Evolutionary conservation across 2,329 filamentous ascomycete genomes (phyloP), one percentile per base, ranked within the genome.

Genomic region (Colletotrichum viniferum): DNA sequence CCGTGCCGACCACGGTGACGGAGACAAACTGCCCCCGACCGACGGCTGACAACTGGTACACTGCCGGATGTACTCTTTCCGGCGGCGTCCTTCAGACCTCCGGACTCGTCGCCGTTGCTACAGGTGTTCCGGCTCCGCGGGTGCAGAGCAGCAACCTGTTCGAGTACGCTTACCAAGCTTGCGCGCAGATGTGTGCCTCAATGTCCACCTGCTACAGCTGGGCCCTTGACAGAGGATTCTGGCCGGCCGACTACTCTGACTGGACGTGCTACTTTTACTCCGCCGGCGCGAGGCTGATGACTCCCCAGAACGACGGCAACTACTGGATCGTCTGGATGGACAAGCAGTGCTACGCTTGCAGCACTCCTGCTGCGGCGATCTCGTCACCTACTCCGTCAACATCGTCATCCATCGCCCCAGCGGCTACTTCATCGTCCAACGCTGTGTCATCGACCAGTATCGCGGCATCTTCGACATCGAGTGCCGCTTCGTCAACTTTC

Each of bases 201-300:
- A 66, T 67, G 36, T 18, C 34, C 8, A 28, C 16, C 24, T 72
- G 69, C 61, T 36, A 34, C 26, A 72, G 69, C 62, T 72, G 69
- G 69, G 69, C 69, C 13, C 62, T 72, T 8, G 69, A 72, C 28
- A 48, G 69, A 14, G 69, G 69, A 21, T 64, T 32, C 32, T 72
- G 69, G 69, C 69, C 69, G 18, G 43, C 34, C 10, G 69, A 72
- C 28, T 56, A 30, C 30, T 66, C 69, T n/a, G 61, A 66, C 18
- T 72, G 69, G 69, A 72, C 61, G 8, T 72, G 69, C 30, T 72
- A 72, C 48, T 72, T 72, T 34, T 72, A 72, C 62, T 67, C 69
- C 8, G 69, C 69, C 26, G 43, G 61, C 26, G 69, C 69, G 4
- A 67, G 69, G 36, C 6, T 72, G 30, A 58, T 72, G 61, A 36